Base-by-base conservation (phyloP, 208 protist genomes). In the Jaenimonas drosophilae region DNA sequence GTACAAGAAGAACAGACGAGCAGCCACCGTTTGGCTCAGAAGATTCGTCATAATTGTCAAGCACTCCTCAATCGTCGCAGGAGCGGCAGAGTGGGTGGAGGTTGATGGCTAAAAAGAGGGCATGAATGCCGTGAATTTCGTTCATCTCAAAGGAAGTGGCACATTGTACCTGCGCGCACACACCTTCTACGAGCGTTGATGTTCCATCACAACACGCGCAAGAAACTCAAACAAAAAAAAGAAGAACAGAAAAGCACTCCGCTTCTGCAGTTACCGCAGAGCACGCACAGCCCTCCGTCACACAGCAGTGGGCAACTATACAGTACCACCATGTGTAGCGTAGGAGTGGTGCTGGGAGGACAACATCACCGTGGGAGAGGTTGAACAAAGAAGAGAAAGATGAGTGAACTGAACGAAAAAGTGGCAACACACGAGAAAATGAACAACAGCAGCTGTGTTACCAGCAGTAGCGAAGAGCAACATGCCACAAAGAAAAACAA, bases 221-320 rank as follows among this genome's bases (percentile, higher is more conserved):
- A n/a, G 6, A 14, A 30, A 48, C 17, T 19, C 11, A 43, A 48
- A 30, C 7, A 48, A 48, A 16, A 48, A 48, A 16, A 48, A 48
- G 20, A 48, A 48, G 6, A 48, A 48, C 4, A 30, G 20, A 48
- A 12, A 30, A 4, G 29, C 4, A 16, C 7, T 7, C 30, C 9
- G 30, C 9, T 7, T 7, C 9, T 34, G 30, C 9, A 34, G 7
- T n/a, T 34, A 34, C 30, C 7, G 30, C 9, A 14, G 14, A 34
- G 14, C 9, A 34, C 30, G 30, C 30, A 34, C 30, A n/a, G 30
- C 30, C 9, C 30, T 7, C 30, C 30, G 30, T 34, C 14, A n/a
- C 9, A 34, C 9, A 34, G 30, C 9, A 34, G 14, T n/a, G 30
- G 30, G 30, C 7, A n/a, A 14, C 14, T 34, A 14, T 34, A 14